phyloP scores from a whole-genome alignment of 352 stramenopile genomes.

The Phytophthora parvispora region DNA sequence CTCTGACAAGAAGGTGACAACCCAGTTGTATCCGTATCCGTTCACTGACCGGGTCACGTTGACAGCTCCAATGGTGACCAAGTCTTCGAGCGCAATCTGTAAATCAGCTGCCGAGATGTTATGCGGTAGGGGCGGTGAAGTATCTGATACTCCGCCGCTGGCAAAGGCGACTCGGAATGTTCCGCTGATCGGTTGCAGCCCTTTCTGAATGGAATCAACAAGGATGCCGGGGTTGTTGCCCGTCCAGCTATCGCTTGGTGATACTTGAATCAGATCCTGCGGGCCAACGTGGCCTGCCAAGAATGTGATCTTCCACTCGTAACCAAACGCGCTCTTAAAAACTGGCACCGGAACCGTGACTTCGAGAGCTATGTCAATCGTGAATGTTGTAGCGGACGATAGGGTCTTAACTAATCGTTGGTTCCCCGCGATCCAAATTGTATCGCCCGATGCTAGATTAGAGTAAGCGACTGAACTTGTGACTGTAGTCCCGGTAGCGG shows the following conservation, averaged over 20 bases:
- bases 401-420: slow-evolving; percentile 38
- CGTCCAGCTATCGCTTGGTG: slow-evolving; percentile 92
- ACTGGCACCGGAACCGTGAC: slow-evolving; percentile 59
- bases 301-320: slow-evolving; percentile 86
- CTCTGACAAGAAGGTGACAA: slow-evolving; percentile 95
- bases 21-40: slow-evolving; percentile 97
- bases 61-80: slow-evolving; percentile 92
- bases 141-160: slow-evolving; percentile 76
- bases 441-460: slow-evolving; percentile 34
- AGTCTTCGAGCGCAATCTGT: slow-evolving; percentile 89
- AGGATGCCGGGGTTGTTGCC: slow-evolving; percentile 94
- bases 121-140: slow-evolving; percentile 88
- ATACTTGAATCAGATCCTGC: slow-evolving; percentile 89
- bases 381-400: slow-evolving; percentile 16
- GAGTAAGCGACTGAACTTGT: slow-evolving; percentile 33
- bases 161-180: slow-evolving; percentile 89
- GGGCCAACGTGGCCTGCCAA: slow-evolving; percentile 79
- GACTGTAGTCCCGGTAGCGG: slow-evolving; percentile 35
- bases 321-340: slow-evolving; percentile 76
- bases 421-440: slow-evolving; percentile 70
- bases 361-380: slow-evolving; percentile 25
- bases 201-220: slow-evolving; percentile 81
- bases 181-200: slow-evolving; percentile 93
- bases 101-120: slow-evolving; percentile 89
- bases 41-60: slow-evolving; percentile 90